phyloP scores from a whole-genome alignment of 495 filamentous ascomycete species.

The Amorphotheca resinae region DNA sequence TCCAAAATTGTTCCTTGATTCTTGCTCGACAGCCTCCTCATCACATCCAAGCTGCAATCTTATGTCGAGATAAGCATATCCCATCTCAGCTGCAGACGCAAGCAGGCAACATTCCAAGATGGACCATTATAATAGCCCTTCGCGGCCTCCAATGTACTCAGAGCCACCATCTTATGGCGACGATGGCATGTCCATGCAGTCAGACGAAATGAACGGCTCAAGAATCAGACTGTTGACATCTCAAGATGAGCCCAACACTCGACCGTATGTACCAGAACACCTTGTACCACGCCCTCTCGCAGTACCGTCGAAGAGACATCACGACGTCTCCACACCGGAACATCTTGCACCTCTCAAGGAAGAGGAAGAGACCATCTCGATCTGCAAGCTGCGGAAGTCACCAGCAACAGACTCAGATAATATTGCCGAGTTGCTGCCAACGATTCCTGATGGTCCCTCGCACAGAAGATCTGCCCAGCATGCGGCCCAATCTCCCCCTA shows the following conservation, averaged over 20 bases:
- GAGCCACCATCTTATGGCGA: slow-evolving; percentile 36
- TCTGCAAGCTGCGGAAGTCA: slow-evolving; percentile 33
- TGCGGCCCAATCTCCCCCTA: slow-evolving; percentile 10
- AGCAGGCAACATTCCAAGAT: too few relatives aligned
- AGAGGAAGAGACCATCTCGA: slow-evolving; percentile 24
- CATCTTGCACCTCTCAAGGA: slow-evolving; percentile 21
- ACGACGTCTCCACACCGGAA: slow-evolving; percentile 21
- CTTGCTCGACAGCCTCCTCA: too few relatives aligned
- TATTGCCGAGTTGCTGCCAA: slow-evolving; percentile 23
- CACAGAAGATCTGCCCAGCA: slow-evolving; percentile 24
- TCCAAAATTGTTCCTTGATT: too few relatives aligned
- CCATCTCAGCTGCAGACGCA: too few relatives aligned
- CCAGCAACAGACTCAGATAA: not conserved
- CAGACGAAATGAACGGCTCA: slow-evolving; percentile 22
- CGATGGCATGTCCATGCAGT: slow-evolving; percentile 29
- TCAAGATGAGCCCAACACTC: slow-evolving; percentile 26
- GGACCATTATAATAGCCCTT: slow-evolving; percentile 31
- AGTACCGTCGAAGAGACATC: slow-evolving; percentile 12
- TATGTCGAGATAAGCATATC: too few relatives aligned
- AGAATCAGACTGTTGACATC: slow-evolving; percentile 39
- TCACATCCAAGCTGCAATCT: too few relatives aligned
- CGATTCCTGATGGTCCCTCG: slow-evolving; percentile 33
- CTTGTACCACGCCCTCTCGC: slow-evolving; percentile 5
- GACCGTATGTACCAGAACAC: slow-evolving; percentile 17
- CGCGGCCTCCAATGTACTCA: slow-evolving; percentile 27